Evolutionary conservation across 306 rosid species (phyloP).

Genomic region (Quercus rubra): DNA sequence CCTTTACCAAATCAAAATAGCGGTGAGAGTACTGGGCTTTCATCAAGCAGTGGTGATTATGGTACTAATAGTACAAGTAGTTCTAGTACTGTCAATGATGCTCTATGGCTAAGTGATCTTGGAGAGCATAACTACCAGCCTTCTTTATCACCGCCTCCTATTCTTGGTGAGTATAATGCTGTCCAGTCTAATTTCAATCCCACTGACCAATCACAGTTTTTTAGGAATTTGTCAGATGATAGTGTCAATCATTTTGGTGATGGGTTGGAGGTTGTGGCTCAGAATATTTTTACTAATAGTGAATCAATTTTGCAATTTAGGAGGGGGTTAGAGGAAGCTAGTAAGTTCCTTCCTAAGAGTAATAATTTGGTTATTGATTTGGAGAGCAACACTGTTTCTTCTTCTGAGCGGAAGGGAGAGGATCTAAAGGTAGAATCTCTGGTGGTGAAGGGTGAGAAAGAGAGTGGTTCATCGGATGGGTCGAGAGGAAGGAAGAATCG

Average conservation of each 20-base stretch:
- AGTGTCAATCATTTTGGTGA: not conserved
- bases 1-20: constrained; percentile 27
- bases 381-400: not conserved
- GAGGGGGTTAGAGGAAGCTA: constrained; percentile 8
- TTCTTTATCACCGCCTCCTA: not conserved
- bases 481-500: constrained; percentile 34
- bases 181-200: not conserved
- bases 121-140: not conserved
- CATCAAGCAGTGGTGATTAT: constrained; percentile 16
- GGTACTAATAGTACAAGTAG: constrained; percentile 26
- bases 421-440: not conserved
- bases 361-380: not conserved
- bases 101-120: not conserved
- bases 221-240: not conserved
- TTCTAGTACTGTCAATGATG: constrained; percentile 28
- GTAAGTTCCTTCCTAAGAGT: constrained; percentile 1
- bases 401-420: not conserved
- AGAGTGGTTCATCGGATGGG: not conserved
- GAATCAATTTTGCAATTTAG: constrained; percentile 1
- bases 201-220: not conserved
- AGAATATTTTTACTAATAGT: not conserved
- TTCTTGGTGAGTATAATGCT: not conserved
- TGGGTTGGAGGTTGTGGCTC: not conserved
- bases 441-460: not conserved
- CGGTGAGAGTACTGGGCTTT: constrained; percentile 11